phyloP scores from a whole-genome alignment of 106 monocot species.

The Dendrobium chrysotoxum region DNA sequence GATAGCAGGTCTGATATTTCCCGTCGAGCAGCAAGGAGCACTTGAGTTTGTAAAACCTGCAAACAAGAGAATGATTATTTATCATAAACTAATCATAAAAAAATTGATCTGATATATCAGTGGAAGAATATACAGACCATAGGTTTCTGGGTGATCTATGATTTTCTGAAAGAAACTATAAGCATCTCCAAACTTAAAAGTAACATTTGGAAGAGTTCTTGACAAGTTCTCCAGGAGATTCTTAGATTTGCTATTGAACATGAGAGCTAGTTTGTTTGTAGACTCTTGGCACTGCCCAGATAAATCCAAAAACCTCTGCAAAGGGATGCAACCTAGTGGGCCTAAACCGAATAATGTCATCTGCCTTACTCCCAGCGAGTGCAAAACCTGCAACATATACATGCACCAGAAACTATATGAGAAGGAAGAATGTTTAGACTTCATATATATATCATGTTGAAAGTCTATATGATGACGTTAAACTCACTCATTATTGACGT shows the following conservation, averaged over 20 bases:
- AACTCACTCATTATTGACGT: too few relatives aligned
- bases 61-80: not conserved
- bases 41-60: conserved; percentile 72
- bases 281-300: conserved; percentile 63
- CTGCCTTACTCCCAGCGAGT: conserved; percentile 42
- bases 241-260: conserved; percentile 53
- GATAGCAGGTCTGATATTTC: conserved; percentile 56
- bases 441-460: too few relatives aligned
- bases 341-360: conserved; percentile 82
- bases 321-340: conserved; percentile 89
- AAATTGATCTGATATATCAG: not conserved
- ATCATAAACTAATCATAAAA: not conserved
- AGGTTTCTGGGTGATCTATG: conserved; percentile 44
- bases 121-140: conserved; percentile 27
- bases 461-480: too few relatives aligned
- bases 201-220: conserved; percentile 52
- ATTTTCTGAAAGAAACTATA: conserved; percentile 67
- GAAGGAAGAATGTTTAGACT: too few relatives aligned
- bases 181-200: conserved; percentile 62
- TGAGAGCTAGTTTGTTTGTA: conserved; percentile 57
- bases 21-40: conserved; percentile 62
- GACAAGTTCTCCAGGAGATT: conserved; percentile 34
- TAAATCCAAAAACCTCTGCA: conserved; percentile 50
- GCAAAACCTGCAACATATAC: conserved; percentile 27
- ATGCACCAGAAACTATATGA: not conserved